These are phyloP conservation scores for Fusarium virguliforme DNA, from an alignment of 2,329 filamentous ascomycete genomes.

Conservation along the genomic window DNA sequence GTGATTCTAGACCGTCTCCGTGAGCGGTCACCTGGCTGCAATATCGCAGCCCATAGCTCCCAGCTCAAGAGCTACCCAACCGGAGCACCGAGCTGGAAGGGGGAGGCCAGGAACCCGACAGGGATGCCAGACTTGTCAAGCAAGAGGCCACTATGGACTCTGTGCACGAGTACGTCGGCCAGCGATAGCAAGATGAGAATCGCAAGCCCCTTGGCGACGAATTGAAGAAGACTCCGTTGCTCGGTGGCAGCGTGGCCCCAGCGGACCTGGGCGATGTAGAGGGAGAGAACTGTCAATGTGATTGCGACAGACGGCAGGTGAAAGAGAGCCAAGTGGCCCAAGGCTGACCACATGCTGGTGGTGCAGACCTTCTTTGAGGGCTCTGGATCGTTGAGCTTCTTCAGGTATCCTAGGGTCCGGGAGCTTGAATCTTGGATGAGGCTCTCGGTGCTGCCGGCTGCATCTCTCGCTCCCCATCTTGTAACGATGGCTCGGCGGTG, in stretches of 20 bases:
- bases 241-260: not conserved
- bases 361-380: not conserved
- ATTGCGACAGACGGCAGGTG: not conserved
- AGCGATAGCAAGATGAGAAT: not conserved
- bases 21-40: not conserved
- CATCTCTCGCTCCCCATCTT: not conserved
- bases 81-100: not conserved
- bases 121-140: not conserved
- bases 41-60: not conserved
- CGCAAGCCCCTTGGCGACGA: slow-evolving; percentile 9
- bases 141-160: not conserved
- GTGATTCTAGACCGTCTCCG: not conserved
- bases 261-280: not conserved
- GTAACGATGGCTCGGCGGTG: not conserved
- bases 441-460: not conserved
- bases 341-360: not conserved
- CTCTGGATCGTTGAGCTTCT: not conserved
- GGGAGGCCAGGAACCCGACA: not conserved
- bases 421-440: not conserved
- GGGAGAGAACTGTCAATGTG: not conserved
- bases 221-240: slow-evolving; percentile 5
- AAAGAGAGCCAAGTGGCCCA: not conserved
- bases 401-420: not conserved
- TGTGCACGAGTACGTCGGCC: not conserved
- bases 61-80: not conserved